Base-by-base conservation (phyloP, 2,329 filamentous ascomycete species). In the Cladophialophora carrionii region DNA sequence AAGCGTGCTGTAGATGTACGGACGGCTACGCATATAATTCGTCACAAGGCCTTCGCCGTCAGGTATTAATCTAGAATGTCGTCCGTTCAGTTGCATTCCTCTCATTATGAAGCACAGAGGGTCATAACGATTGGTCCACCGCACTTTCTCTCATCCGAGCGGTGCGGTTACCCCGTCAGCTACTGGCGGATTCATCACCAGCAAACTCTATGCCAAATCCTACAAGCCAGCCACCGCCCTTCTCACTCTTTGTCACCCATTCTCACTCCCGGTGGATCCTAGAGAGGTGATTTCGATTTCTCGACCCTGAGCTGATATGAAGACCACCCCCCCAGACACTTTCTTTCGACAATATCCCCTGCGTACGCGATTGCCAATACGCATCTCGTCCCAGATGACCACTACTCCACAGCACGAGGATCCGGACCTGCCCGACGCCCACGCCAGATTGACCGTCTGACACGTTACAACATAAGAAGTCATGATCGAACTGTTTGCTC, bases 401-500 rank as follows among this genome's bases (percentile, higher is more conserved):
- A 26, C 31, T 22, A 22, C 54, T 56, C 31, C 32, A 56, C 32
- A 41, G 54, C 32, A 26, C 34, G 14, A 31, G 32, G 7, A 56
- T 56, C 54, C n/a, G 53, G 53, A 24, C 32, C 26, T n/a, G 52
- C 52, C 52, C 52, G n/a, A 32, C 22, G 10, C 52, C 52, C n/a
- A 32, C 22, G 10, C 52, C 31, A 55, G 52, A 55, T 55, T 22
- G 57, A 53, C 57, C 57, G 31, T 26, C 43, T 53, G 29, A n/a
- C 48, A 14, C 24, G 26, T 3, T 29, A 29, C 26, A 3, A 29
- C 26, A 29, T 46, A 22, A 59, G 7, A 34, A 60, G 29, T 29
- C 57, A 60, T 60, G 57, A 34, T 60, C 26, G 57, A 14, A 52
- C 22, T 60, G 2, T 37, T 60, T 60, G 46, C 57, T 60, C 48